Evolutionary conservation across 495 filamentous ascomycete genomes (phyloP), one percentile per base, ranked within the genome.

Genomic region (Poronia punctata): DNA sequence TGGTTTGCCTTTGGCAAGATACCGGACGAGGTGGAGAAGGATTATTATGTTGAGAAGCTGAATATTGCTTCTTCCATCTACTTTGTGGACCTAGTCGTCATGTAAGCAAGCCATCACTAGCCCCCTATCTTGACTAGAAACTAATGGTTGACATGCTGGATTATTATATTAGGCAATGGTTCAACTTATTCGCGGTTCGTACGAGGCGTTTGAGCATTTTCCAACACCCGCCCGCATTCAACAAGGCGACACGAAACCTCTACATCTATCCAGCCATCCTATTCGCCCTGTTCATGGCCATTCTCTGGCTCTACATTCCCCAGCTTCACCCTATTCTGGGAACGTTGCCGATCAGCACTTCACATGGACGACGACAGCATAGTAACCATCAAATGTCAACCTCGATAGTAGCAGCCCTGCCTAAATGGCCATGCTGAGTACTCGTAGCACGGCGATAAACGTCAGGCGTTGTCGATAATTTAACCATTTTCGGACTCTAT

Each of bases 81-180:
- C 49, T 86, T 87, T 46, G 72, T 85, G 21, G 83, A 72, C n/a
- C 61, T 87, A 7, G 79, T 87, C 5, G 72, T 83, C 4, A 81
- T 82, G 78, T 74, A 54, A 55, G 66, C 50, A 1, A 12, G n/a
- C n/a, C n/a, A n/a, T n/a, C n/a, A n/a, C n/a, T n/a, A 4, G 4
- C 16, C 18, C 1, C 15, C 0, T 33, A 8, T 14, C 18, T 16
- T 29, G 7, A n/a, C 10, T 15, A 32, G 7, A 2, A 5, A 1
- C 5, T 0, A n/a, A 29, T 24, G 1, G 15, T 39, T 46, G 21
- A 44, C 35, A 24, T 15, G 21, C 11, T 15, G n/a, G n/a, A n/a
- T n/a, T n/a, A n/a, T 32, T 1, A 2, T 3, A 17, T 20, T 17
- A 76, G 72, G 63, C 82, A 86, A 72, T 82, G 74, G 65, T 83